Percentiles rank a stretch among this genome's conserved stretches.
Conservation (phyloP, 129 eudicot species). For the Escallonia rubra region DNA sequence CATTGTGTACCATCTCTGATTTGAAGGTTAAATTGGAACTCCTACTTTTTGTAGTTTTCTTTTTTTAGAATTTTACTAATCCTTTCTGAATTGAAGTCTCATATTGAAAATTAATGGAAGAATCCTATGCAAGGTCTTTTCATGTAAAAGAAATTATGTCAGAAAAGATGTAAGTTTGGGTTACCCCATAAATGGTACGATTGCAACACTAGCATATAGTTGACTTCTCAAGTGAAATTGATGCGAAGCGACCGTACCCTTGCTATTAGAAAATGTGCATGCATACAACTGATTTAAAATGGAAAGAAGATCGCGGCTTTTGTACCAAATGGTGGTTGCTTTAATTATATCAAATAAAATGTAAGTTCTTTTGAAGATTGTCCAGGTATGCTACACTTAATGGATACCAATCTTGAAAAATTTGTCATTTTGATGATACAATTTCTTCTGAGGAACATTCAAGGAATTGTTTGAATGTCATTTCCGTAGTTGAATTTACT, state of each 20-base stretch:
- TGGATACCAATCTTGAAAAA: too few species aligned
- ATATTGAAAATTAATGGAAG: conserved; percentile 60
- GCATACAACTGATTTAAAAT: conserved; percentile 54
- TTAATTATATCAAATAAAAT: conserved; percentile 57
- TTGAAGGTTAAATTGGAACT: too few species aligned
- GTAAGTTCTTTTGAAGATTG: conserved; percentile 13
- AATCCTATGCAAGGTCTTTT: conserved; percentile 60
- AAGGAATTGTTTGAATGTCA: too few species aligned
- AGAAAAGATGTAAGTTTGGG: conserved; percentile 37
- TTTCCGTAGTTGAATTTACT: not conserved
- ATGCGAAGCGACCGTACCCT: conserved; percentile 57
- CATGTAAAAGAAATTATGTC: conserved; percentile 57
- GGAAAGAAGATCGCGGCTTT: conserved; percentile 62
- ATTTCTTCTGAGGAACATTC: too few species aligned
- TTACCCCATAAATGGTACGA: not conserved
- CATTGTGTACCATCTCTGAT: too few species aligned
- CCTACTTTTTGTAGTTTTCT: too few species aligned
- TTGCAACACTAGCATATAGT: not conserved
- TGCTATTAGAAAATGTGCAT: conserved; percentile 59
- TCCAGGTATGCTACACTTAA: too few species aligned
- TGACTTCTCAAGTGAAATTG: conserved; percentile 34
- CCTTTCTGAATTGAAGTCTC: too few species aligned
- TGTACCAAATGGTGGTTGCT: conserved; percentile 57
- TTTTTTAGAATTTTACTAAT: too few species aligned
- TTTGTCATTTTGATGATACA: too few species aligned